A percentile compares a stretch with the other conserved stretches of the same genome.
Conservation (phyloP, 1,284 basidiomycete genomes). For the Tylopilus sp. region DNA sequence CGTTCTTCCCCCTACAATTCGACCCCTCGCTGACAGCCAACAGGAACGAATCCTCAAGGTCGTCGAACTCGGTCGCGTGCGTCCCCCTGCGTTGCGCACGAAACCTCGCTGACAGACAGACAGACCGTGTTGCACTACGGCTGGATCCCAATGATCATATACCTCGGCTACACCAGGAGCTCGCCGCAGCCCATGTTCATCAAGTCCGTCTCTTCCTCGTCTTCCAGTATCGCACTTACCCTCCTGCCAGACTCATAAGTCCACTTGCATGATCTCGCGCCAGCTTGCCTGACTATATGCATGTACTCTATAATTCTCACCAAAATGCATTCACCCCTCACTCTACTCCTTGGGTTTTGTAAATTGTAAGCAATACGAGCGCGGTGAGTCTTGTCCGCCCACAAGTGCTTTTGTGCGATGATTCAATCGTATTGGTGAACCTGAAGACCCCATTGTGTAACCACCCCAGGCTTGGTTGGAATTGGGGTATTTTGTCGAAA, state of each 20-base stretch:
- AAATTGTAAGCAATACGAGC: not conserved
- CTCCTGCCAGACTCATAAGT: conserved; percentile 70
- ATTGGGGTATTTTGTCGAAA: conserved; percentile 47
- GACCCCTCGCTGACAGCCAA: not conserved
- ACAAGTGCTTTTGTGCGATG: conserved; percentile 33
- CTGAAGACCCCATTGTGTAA: conserved; percentile 45
- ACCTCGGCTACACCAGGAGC: conserved; percentile 85
- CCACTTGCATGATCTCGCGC: conserved; percentile 66
- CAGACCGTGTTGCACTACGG: conserved; percentile 87
- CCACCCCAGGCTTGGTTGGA: conserved; percentile 52
- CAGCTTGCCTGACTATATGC: conserved; percentile 9
- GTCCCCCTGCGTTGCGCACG: conserved; percentile 28
- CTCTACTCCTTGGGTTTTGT: not conserved
- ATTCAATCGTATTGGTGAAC: conserved; percentile 72
- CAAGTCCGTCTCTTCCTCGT: conserved; percentile 59
- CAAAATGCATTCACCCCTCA: conserved; percentile 12
- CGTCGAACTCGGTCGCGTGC: conserved; percentile 74
- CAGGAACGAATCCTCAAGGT: conserved; percentile 79
- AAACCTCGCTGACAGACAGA: not conserved
- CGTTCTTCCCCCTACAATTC: conserved; percentile 13
- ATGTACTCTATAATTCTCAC: conserved; percentile 26
- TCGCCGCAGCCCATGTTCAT: conserved; percentile 91
- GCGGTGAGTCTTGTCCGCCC: conserved; percentile 13
- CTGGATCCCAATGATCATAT: conserved; percentile 94
- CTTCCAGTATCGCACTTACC: conserved; percentile 10